These are phyloP conservation scores for Xerocomus spinulosus DNA, from an alignment of 768 basidiomycete genomes.

Conservation along the genomic window DNA sequence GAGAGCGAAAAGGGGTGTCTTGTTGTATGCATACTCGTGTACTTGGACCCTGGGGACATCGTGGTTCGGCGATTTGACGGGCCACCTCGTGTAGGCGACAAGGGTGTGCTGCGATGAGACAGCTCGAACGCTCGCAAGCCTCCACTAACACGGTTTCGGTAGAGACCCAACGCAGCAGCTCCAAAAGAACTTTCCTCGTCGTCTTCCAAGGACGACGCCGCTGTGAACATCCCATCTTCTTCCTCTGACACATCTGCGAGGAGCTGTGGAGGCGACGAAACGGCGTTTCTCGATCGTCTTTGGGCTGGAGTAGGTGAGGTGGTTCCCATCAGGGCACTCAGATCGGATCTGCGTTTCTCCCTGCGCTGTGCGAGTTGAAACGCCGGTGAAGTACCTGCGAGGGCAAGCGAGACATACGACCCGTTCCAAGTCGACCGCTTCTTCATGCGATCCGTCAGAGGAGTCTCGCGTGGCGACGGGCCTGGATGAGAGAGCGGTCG, in stretches of 20 bases:
- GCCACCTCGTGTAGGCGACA: constrained; percentile 11
- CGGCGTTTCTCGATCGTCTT: constrained; percentile 39
- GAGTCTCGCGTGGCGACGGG: constrained; percentile 16
- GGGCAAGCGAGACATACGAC: constrained; percentile 50
- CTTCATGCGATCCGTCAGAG: constrained; percentile 25
- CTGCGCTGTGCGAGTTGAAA: constrained; percentile 40
- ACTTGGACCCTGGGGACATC: constrained; percentile 49
- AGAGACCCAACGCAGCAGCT: constrained; percentile 55
- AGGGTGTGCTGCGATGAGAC: constrained; percentile 19
- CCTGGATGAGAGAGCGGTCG: constrained; percentile 46
- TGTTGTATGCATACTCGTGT: constrained; percentile 54
- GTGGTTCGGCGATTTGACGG: constrained; percentile 24
- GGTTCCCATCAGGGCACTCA: constrained; percentile 43
- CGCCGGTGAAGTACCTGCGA: constrained; percentile 41
- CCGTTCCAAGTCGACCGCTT: constrained; percentile 80
- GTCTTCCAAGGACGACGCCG: constrained; percentile 19
- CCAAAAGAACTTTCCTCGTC: constrained; percentile 48
- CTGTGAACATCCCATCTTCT: constrained; percentile 24
- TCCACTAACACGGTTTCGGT: constrained; percentile 45
- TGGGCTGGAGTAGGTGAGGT: constrained; percentile 22
- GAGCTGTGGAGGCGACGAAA: constrained; percentile 30
- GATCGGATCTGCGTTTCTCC: constrained; percentile 53
- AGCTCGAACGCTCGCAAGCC: constrained; percentile 50
- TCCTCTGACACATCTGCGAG: constrained; percentile 42
- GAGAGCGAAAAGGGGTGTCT: constrained; percentile 67